A percentile compares a stretch with the other conserved stretches of the same genome.
phyloP scores from a whole-genome alignment of 106 monocot genomes.

The Cymbidium sinense region DNA sequence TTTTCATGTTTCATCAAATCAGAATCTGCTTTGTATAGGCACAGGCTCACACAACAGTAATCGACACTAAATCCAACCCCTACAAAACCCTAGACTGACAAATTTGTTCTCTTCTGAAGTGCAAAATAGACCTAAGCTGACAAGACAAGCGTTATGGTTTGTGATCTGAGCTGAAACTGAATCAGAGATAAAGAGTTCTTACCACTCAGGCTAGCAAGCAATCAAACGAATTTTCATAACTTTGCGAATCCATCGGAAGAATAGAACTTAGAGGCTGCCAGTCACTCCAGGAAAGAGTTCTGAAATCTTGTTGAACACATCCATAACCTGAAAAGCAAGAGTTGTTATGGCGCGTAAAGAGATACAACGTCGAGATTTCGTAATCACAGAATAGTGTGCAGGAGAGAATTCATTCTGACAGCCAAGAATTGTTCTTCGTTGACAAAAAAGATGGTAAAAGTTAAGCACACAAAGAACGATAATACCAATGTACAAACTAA shows the following conservation, averaged over 20 bases:
- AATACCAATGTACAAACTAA: too few species aligned
- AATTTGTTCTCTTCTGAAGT: background rate
- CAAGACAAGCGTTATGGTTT: background rate
- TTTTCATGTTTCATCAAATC: too few species aligned
- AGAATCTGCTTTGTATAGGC: background rate
- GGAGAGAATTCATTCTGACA: too few species aligned
- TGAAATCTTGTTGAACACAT: conserved; percentile 56
- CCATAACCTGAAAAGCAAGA: conserved; percentile 35
- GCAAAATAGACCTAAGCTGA: background rate
- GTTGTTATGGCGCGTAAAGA: background rate
- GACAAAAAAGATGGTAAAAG: too few species aligned
- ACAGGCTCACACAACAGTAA: background rate
- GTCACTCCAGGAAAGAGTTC: conserved; percentile 47
- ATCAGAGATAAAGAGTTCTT: background rate
- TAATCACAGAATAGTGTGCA: too few species aligned
- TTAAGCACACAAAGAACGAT: too few species aligned
- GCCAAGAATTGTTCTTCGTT: too few species aligned
- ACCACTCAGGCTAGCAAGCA: background rate
- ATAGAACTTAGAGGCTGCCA: conserved; percentile 16
- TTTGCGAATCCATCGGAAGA: background rate
- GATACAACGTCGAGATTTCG: background rate
- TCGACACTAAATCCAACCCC: background rate
- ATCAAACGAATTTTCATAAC: conserved; percentile 5
- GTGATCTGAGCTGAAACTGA: background rate
- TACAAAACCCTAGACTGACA: background rate